Base-by-base conservation (phyloP, 768 basidiomycete genomes). In the Suillus fuscotomentosus region DNA sequence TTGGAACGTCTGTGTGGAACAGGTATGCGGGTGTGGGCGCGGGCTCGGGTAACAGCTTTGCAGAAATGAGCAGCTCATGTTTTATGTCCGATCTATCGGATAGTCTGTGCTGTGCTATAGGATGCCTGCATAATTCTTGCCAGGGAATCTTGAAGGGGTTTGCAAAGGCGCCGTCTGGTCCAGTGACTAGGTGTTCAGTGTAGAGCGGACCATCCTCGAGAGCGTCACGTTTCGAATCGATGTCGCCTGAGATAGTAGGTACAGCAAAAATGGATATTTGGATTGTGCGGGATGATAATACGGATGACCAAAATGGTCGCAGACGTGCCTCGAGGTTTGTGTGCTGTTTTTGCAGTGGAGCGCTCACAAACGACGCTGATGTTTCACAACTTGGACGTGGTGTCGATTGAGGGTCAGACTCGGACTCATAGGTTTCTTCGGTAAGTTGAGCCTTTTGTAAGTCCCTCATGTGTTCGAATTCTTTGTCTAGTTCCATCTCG, bases 301-400 rank as follows among this genome's bases (percentile, higher is more conserved):
- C 86, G 5, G 88, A 86, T 3, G 89, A 84, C 92, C 92, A 95
- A 76, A 97, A 95, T 0, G 89, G 86, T 56, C 84, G 86, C 31
- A 97, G 77, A 0, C 95, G 87, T 6, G 82, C 75, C 71, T 94
- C 91, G 5, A 97, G 82, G 69, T 95, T 96, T 14, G 81, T 80
- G 66, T 95, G 89, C 60, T 89, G 80, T 31, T 83, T 81, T 4
- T 80, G 83, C 20, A 90, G 71, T 24, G 81, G 76, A 7, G 65
- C 67, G 11, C 34, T 36, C 3, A 9, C 11, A 13, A n/a, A 34
- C 36, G 34, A 10, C 11, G 53, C 34, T 6, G 73, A 64, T 45
- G 72, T 51, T 24, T 55, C 42, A 60, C 8, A 63, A 67, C 6
- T 31, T 31, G 31, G 31, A 31, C 62, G 75, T 68, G 20, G 71